Evolutionary conservation across 1,139 yeast species (phyloP), one percentile per base, ranked within the genome.

Genomic region (Blastobotrys aristatus): DNA sequence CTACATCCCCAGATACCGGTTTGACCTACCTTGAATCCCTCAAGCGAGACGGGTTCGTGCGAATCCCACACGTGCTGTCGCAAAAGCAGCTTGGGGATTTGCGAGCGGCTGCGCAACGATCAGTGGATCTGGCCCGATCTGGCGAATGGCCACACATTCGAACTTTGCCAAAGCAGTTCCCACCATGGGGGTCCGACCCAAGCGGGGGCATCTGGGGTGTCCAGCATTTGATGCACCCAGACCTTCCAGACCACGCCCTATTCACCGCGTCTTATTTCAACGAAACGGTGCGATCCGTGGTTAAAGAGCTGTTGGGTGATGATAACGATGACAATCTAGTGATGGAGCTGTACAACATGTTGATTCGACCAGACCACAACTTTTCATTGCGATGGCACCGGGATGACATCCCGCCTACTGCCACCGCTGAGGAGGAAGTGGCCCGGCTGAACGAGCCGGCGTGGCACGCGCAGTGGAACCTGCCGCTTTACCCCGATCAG

Each of bases 171-270:
- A 77, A 77, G 53, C 81, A 76, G 57, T 77, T 77, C 56, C 81
- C 82, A 3, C 81, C 82, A 20, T 77, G 82, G 81, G 80, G 80
- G 13, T 65, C 67, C 53, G 74, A 75, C 54, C 75, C 72, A 55
- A 71, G 72, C 50, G 79, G 80, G 2, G 80, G 77, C 52, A 76
- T 77, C 51, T 77, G 82, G 82, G 82, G 82, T 1, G 66, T 77
- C 14, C 64, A 75, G 11, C 79, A 79, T 1, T 65, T 77, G 46
- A 65, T 77, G 58, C 74, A 76, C 54, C 82, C 82, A 0, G 75
- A 72, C 45, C 63, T 76, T 53, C 69, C 69, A 1, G 72, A 69
- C 3, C 59, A 48, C 29, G 38, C 42, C 13, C 39, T 49, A 40
- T 49, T 46, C 40, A 41, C 49, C 16, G 42, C 47, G 6, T 43